A percentile compares a stretch with the other conserved stretches of the same genome.
Conservation (phyloP, 768 basidiomycete genomes). For the Tylopilus sp. region DNA sequence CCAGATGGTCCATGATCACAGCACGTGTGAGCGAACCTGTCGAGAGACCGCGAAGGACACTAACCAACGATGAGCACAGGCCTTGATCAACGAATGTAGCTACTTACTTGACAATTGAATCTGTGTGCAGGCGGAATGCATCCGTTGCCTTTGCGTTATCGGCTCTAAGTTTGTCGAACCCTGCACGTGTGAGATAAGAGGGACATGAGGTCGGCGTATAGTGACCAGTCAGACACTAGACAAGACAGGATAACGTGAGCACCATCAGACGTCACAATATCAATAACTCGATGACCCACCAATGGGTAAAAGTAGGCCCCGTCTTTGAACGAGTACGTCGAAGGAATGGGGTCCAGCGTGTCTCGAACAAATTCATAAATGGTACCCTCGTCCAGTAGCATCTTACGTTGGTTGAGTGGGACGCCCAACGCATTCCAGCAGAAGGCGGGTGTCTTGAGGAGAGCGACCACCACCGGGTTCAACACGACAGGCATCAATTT, state of each 20-base stretch:
- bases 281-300: conserved; percentile 27
- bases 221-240: conserved; percentile 44
- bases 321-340: conserved; percentile 51
- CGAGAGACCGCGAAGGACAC: conserved; percentile 43
- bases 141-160: conserved; percentile 44
- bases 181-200: conserved; percentile 56
- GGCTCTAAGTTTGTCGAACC: conserved; percentile 54
- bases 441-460: conserved; percentile 43
- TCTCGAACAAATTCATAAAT: conserved; percentile 49
- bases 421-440: conserved; percentile 83
- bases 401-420: conserved; percentile 62
- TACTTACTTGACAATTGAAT: conserved; percentile 62
- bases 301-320: conserved; percentile 65
- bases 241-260: not conserved
- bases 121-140: conserved; percentile 67
- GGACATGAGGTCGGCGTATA: conserved; percentile 62
- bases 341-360: conserved; percentile 48
- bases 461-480: conserved; percentile 51
- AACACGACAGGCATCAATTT: conserved; percentile 61
- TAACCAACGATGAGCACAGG: conserved; percentile 10
- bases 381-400: conserved; percentile 52
- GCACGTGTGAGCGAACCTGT: conserved; percentile 55
- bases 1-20: conserved; percentile 71
- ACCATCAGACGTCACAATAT: not conserved
- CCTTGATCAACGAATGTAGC: not conserved